Evolutionary conservation across 1,284 basidiomycete genomes (phyloP).

Genomic region (Fomitopsis pinicola): DNA sequence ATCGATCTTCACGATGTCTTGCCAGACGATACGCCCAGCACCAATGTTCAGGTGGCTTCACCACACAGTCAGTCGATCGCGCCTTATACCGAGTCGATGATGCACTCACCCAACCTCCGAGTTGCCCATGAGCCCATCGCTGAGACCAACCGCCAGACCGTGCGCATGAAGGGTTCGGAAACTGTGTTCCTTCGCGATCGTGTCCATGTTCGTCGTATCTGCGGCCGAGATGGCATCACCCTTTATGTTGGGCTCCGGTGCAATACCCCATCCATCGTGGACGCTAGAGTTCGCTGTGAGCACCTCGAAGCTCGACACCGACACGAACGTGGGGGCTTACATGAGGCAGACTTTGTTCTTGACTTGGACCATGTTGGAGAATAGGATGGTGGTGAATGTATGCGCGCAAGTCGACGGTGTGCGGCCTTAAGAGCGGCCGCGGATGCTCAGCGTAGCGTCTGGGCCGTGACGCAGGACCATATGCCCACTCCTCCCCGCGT

Average conservation of each 20-base stretch:
- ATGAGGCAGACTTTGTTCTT: constrained; percentile 91
- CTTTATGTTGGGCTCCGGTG: constrained; percentile 60
- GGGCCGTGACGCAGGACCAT: background rate
- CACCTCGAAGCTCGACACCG: background rate
- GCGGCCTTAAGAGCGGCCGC: background rate
- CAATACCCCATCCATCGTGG: constrained; percentile 92
- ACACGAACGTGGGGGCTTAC: constrained; percentile 37
- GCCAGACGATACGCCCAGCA: constrained; percentile 90
- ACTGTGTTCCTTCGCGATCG: constrained; percentile 73
- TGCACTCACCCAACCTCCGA: constrained; percentile 83
- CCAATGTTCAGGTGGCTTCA: constrained; percentile 87
- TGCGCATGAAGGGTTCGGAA: constrained; percentile 76
- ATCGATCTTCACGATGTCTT: constrained; percentile 91
- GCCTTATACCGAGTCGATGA: background rate
- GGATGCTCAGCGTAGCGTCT: background rate
- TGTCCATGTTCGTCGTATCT: constrained; percentile 84
- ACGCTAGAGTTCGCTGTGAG: constrained; percentile 47
- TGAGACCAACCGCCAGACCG: constrained; percentile 83
- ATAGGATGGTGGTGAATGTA: background rate
- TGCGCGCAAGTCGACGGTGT: background rate
- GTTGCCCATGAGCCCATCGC: constrained; percentile 92
- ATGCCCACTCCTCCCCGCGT: background rate
- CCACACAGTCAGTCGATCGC: background rate
- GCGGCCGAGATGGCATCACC: constrained; percentile 86
- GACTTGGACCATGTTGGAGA: constrained; percentile 39